phyloP scores from a whole-genome alignment of 2,329 filamentous ascomycete genomes.

The Rutstroemia sp. region DNA sequence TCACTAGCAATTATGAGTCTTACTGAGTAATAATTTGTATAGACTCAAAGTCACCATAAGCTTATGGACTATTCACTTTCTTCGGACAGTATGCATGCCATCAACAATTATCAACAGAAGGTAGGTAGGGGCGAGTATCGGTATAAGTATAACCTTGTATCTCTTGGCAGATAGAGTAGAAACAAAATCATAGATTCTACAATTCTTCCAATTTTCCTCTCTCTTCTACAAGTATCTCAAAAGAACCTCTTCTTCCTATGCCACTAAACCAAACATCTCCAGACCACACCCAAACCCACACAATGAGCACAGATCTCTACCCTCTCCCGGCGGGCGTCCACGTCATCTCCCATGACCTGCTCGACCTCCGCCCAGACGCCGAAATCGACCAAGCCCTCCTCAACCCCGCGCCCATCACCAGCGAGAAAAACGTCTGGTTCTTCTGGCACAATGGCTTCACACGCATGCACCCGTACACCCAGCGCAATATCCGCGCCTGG shows the following conservation, averaged over 20 bases:
- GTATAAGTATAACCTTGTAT: too few species aligned
- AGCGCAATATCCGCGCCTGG: slow-evolving; percentile 47
- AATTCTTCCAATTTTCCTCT: too few species aligned
- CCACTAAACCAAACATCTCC: background rate
- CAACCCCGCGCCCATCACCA: slow-evolving; percentile 32
- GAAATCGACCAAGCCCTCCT: slow-evolving; percentile 38
- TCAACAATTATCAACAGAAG: too few species aligned
- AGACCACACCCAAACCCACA: background rate
- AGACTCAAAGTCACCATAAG: background rate
- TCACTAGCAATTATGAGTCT: background rate
- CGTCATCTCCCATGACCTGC: slow-evolving; percentile 31
- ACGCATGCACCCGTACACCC: slow-evolving; percentile 42
- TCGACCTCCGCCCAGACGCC: slow-evolving; percentile 40
- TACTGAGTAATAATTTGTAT: background rate
- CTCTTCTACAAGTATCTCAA: too few species aligned
- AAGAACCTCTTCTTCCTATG: too few species aligned
- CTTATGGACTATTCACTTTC: too few species aligned
- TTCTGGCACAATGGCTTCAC: slow-evolving; percentile 48
- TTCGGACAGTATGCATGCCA: too few species aligned
- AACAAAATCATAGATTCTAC: too few species aligned
- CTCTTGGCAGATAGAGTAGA: too few species aligned
- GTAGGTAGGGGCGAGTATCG: too few species aligned
- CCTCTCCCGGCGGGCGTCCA: slow-evolving; percentile 35
- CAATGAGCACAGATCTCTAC: slow-evolving; percentile 25
- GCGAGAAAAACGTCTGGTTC: slow-evolving; percentile 49